Evolutionary conservation across 352 stramenopile species (phyloP), one percentile per base, ranked within the genome.

Genomic region (Pythium dissotocum): DNA sequence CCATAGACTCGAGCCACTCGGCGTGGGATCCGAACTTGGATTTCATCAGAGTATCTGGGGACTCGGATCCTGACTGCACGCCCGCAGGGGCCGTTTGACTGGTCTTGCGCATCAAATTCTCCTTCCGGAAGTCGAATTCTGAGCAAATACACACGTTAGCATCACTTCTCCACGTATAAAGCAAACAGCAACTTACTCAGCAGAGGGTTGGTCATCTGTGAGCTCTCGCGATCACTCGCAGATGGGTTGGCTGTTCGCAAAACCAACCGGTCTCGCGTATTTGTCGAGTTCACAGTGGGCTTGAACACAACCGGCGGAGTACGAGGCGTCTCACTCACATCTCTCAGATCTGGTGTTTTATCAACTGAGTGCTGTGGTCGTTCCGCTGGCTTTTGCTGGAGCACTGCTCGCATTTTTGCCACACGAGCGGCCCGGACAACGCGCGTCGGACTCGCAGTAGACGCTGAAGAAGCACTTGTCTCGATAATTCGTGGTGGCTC

Each of bases 61-160:
- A 30, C 8, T 53, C 46, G 18, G 46, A 28, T 49, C 7, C 33
- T 49, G 26, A 24, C 58, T 48, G n/a, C 6, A 26, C 18, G 16
- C 24, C 18, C 5, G 44, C 6, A 30, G 28, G 28, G 21, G 16
- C 24, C 8, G 49, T 10, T 33, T 54, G 26, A 38, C 44, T 35
- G 16, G 28, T 21, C 46, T 49, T 56, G 6, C 68, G 61, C 16
- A 63, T 56, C 1, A 64, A 9, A 10, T 70, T 57, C n/a, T 73
- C 61, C n/a, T 61, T 69, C 7, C 63, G 49, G 18, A 74, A 70
- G 49, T 74, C 61, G 38, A 74, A 35, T 21, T 70, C 61, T 69
- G 36, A 6, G 9, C 33, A 52, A 2, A 8, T n/a, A 28, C 30
- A 3, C 28, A 30, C 28, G 28, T 30, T 30, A 30, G 28, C 3